Percentiles rank a stretch among this genome's conserved stretches.
phyloP scores from a whole-genome alignment of 305 asterid species.

The Nicotiana rustica region DNA sequence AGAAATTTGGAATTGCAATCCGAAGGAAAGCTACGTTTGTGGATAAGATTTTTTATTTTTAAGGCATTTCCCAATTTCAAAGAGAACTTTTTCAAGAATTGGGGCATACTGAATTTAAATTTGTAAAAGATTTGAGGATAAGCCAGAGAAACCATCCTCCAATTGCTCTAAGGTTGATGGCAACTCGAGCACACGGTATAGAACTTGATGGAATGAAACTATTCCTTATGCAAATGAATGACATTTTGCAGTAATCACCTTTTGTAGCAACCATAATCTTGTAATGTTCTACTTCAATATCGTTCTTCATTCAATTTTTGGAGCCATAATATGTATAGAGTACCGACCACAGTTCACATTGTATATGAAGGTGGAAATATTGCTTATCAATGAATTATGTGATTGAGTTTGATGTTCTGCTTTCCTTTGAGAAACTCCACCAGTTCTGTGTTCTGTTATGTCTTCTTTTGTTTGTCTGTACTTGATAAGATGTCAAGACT shows the following conservation, averaged over 20 bases:
- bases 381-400: constrained; percentile 9
- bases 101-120: not conserved
- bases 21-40: not conserved
- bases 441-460: not conserved
- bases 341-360: constrained; percentile 24
- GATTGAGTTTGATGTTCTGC: constrained; percentile 4
- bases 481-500: not conserved
- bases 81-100: not conserved
- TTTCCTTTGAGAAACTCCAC: not conserved
- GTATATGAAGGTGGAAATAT: not conserved
- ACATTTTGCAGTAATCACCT: not conserved
- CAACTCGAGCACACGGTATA: not conserved
- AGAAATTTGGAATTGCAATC: not conserved
- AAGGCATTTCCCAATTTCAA: not conserved
- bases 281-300: constrained; percentile 16
- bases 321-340: constrained; percentile 27
- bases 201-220: constrained; percentile 10
- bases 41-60: not conserved
- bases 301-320: not conserved
- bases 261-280: constrained; percentile 12
- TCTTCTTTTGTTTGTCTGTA: not conserved
- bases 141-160: constrained; percentile 2
- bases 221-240: constrained; percentile 18
- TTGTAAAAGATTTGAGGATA: not conserved
- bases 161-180: not conserved